phyloP scores from a whole-genome alignment of 176 grass and related monocot genomes.

The Oryza longistaminata region DNA sequence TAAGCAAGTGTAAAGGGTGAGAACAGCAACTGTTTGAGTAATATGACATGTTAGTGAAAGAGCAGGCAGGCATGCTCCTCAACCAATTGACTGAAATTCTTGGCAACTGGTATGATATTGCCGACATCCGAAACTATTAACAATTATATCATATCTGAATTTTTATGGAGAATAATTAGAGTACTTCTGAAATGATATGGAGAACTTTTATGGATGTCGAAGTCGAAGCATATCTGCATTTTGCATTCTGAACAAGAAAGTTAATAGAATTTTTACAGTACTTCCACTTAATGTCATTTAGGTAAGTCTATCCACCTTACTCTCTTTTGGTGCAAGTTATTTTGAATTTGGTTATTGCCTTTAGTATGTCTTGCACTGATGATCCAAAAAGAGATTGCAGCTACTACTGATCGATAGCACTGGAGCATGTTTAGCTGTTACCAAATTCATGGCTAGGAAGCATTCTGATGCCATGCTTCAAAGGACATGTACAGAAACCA shows the following conservation, averaged over 20 bases:
- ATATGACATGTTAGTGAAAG: not conserved
- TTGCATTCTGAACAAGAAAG: not conserved
- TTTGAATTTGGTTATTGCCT: not conserved
- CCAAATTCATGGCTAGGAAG: slow-evolving; percentile 34
- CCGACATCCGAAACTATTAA: not conserved
- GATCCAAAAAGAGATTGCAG: slow-evolving; percentile 13
- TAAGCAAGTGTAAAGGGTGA: slow-evolving; percentile 3
- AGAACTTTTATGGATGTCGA: not conserved
- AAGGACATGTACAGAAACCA: slow-evolving; percentile 22
- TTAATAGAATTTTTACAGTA: not conserved
- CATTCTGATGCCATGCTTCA: slow-evolving; percentile 34
- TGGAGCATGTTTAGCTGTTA: slow-evolving; percentile 28
- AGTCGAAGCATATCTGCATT: not conserved
- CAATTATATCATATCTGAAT: too few species aligned
- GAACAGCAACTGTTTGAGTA: not conserved
- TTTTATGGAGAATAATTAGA: too few species aligned
- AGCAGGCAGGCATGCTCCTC: not conserved
- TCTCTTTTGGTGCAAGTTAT: too few species aligned
- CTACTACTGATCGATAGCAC: not conserved
- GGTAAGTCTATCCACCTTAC: too few species aligned
- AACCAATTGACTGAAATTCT: not conserved
- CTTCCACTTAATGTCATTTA: not conserved
- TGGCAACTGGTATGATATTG: not conserved
- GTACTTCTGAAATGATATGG: not conserved
- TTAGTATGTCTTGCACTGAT: slow-evolving; percentile 15